A percentile compares a stretch with the other conserved stretches of the same genome.
Conservation (phyloP, 192 early-diverging fungal genomes). For the Linderina pennispora region DNA sequence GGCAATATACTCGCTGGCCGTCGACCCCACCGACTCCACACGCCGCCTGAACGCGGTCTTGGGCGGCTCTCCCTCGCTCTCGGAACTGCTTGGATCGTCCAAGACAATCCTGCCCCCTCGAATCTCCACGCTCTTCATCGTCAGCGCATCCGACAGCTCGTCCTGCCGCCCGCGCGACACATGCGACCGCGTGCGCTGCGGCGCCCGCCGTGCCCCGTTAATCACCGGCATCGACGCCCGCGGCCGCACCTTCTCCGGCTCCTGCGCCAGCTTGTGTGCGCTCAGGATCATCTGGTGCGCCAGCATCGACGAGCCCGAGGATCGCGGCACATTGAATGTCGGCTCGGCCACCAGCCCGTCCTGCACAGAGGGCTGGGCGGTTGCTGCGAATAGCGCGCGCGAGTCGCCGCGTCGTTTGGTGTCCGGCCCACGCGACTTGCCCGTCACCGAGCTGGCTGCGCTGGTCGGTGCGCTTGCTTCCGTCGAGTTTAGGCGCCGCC, state of each 20-base stretch:
- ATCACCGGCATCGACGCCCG: slow-evolving; percentile 44
- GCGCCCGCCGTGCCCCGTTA: slow-evolving; percentile 10
- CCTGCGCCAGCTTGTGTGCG: slow-evolving; percentile 9
- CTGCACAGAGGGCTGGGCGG: too few species aligned
- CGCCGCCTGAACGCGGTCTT: neutral
- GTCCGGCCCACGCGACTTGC: too few species aligned
- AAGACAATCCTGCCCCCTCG: slow-evolving; percentile 41
- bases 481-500: slow-evolving; percentile 41
- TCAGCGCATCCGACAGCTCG: slow-evolving; percentile 38
- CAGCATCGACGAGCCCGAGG: slow-evolving; percentile 10
- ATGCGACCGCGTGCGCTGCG: slow-evolving; percentile 35
- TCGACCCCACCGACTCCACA: neutral
- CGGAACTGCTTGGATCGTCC: slow-evolving; percentile 36
- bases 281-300: slow-evolving; percentile 22
- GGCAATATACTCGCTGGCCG: neutral
- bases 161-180: slow-evolving; percentile 11
- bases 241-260: slow-evolving; percentile 17
- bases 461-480: too few species aligned
- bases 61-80: neutral
- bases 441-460: too few species aligned
- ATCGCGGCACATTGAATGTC: slow-evolving; percentile 9
- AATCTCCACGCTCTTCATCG: slow-evolving; percentile 47
- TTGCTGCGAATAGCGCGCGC: slow-evolving; percentile 33
- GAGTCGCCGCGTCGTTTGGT: slow-evolving; percentile 27
- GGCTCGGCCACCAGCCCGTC: too few species aligned